Percentiles rank a stretch among this genome's conserved stretches.
Evolutionary conservation across 441 rosid genomes (phyloP).

Genomic region (Aquilaria agallochum): DNA sequence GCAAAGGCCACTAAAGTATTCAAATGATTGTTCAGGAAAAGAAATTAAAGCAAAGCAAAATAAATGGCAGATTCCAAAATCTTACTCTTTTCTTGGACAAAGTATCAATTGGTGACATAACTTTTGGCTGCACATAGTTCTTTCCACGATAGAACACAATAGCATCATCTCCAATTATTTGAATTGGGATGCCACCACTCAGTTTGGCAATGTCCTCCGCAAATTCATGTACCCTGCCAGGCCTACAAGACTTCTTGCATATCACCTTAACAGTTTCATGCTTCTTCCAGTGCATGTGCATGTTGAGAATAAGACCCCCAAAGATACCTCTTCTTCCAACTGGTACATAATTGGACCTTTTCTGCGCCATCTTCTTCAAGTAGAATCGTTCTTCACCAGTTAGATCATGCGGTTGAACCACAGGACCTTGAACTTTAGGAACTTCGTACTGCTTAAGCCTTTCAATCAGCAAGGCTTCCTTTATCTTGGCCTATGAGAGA

Average conservation of each 20-base stretch:
- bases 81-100: constrained; percentile 77
- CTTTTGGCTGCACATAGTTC: constrained; percentile 84
- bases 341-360: constrained; percentile 74
- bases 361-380: constrained; percentile 87
- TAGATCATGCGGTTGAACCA: constrained; percentile 64
- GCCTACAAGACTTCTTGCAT: constrained; percentile 76
- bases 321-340: constrained; percentile 82
- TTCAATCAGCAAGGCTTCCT: constrained; percentile 77
- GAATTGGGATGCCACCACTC: constrained; percentile 88
- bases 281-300: constrained; percentile 95
- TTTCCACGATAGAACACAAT: constrained; percentile 88
- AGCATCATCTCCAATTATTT: constrained; percentile 65
- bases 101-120: constrained; percentile 91
- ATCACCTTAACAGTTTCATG: constrained; percentile 93
- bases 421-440: constrained; percentile 77
- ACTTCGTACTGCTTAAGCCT: constrained; percentile 84
- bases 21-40: no score
- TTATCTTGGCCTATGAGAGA: constrained; percentile 63
- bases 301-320: constrained; percentile 87
- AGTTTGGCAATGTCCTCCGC: constrained; percentile 80
- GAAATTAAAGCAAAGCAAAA: neutral
- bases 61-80: constrained; percentile 4
- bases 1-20: neutral
- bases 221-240: constrained; percentile 67
- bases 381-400: constrained; percentile 91